Evolutionary conservation across 805 yeast genomes (phyloP), one percentile per base, ranked within the genome.

Genomic region (Ogataea paraovalis): DNA sequence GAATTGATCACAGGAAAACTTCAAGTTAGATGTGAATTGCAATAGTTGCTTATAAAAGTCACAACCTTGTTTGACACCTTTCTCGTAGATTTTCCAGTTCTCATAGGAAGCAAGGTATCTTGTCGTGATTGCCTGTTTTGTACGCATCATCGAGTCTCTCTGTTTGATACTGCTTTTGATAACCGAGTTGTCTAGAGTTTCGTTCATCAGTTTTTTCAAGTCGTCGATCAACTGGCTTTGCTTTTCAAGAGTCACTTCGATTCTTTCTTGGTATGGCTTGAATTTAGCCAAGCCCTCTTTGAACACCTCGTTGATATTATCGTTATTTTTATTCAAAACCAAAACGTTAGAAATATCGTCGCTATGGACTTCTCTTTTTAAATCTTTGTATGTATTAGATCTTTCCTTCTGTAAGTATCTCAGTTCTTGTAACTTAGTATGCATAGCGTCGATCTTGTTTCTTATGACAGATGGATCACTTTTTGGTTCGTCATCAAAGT

Each of bases 331-430:
- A 39, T 87, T 84, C 53, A 83, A 70, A 8, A 92, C 77, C 28
- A 92, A 71, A 12, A 83, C 71, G 45, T 84, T 82, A 0, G 96
- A 84, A 43, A 90, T 88, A 61, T 92, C 97, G 66, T 92, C 98
- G 13, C 75, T 73, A 57, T 83, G 94, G 30, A 87, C 82, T 42
- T 78, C 77, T 6, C 71, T 74, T 59, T 89, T 89, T 58, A 92
- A 72, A 43, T 82, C 87, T 2, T 73, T 73, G 32, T 87, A 70
- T 2, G 84, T 73, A 34, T 79, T 72, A 5, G 70, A 63, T 41
- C 95, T 79, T 61, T 87, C 94, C 28, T 76, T 70, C 56, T 81
- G 81, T 48, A 89, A 61, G 39, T 78, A 72, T 48, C 78, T 78
- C 58, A 92, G 72, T 47, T 82, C 83, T 42, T 78, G 79, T 40